Evolutionary conservation across 306 rosid genomes (phyloP), one percentile per base, ranked within the genome.

Genomic region (Citrullus colocynthis): DNA sequence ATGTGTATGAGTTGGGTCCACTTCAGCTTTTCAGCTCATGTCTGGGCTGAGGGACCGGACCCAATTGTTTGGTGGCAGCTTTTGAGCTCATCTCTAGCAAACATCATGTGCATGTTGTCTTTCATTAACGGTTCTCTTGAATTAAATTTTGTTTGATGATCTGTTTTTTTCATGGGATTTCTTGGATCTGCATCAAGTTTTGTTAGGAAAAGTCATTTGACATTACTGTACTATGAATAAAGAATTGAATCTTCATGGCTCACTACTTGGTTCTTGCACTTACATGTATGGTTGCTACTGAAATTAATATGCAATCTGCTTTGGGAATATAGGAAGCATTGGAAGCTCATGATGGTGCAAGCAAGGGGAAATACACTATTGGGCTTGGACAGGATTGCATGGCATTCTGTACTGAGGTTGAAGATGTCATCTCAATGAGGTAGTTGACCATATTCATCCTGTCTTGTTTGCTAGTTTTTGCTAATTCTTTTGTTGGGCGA

Each of bases 341-440:
- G 91, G 99, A 96, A 88, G 92, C 90, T 80, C 96, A 96, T 80
- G 99, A 96, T 85, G 97, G 99, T 63, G 98, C 88, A 5, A 96
- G 98, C 81, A 96, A 89, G 80, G 99, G 99, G 84, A 95, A 95
- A 62, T 92, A 95, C 84, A 92, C 99, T 5, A 95, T 95, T 28
- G 99, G 99, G 61, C 98, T 96, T 6, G 99, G 99, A 73, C 99
- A 96, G 80, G 98, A 96, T 85, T 92, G 97, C 87, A 87, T 96
- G 99, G 91, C 96, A 6, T 96, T 96, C 86, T 96, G 99, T 65
- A 82, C 94, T 3, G 99, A 96, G 66, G 80, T 88, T 16, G 99
- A 96, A 89, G 99, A 96, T 88, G 96, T 96, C 85, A 91, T 96
- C 87, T 96, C 99, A 16, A 92, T 96, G 99, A 96, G 99, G 99